Percentiles rank a stretch among this genome's conserved stretches.
Evolutionary conservation across 2,329 filamentous ascomycete species (phyloP).

Genomic region (Cyphellophora attinorum): DNA sequence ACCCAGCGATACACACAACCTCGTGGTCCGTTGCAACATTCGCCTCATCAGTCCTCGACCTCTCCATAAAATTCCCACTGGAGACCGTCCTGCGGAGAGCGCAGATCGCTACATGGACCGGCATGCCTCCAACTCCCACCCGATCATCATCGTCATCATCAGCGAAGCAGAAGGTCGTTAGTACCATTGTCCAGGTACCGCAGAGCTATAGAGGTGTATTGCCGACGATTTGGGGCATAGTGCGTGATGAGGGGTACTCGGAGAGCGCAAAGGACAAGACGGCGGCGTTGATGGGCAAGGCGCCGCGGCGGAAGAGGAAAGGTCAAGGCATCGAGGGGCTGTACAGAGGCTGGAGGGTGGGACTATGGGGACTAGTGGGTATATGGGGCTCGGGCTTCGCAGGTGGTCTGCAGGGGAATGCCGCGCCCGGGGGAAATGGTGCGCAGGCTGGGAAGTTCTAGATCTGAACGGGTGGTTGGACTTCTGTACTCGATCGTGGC

Average conservation of each 20-base stretch:
- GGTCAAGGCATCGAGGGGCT: slow-evolving; percentile 47
- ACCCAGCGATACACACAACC: slow-evolving; percentile 69
- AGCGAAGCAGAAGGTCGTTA: slow-evolving; percentile 32
- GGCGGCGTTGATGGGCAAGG: slow-evolving; percentile 24
- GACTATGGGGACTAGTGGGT: slow-evolving; percentile 45
- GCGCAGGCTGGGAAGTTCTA: slow-evolving; percentile 18
- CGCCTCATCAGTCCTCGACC: slow-evolving; percentile 65
- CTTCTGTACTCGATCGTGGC: too few relatives aligned
- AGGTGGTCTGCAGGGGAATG: slow-evolving; percentile 20
- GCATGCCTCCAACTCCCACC: slow-evolving; percentile 29
- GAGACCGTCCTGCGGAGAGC: slow-evolving; percentile 87
- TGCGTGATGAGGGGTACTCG: slow-evolving; percentile 64
- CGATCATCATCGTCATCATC: slow-evolving; percentile 34
- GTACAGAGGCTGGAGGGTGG: slow-evolving; percentile 49
- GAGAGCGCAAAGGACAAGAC: slow-evolving; percentile 36
- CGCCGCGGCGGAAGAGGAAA: slow-evolving; percentile 36
- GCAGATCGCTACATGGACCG: slow-evolving; percentile 64
- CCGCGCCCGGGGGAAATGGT: slow-evolving; percentile 7
- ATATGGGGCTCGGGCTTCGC: slow-evolving; percentile 43
- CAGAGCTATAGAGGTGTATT: slow-evolving; percentile 77
- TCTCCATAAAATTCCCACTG: slow-evolving; percentile 78
- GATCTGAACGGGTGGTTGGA: too few relatives aligned
- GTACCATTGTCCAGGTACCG: slow-evolving; percentile 65
- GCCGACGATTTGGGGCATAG: slow-evolving; percentile 84
- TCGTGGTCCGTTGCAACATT: slow-evolving; percentile 78